Percentiles rank a stretch among this genome's conserved stretches.
These are phyloP conservation scores for Brassica balearica DNA, from an alignment of 441 rosid genomes.

Conservation along the genomic window DNA sequence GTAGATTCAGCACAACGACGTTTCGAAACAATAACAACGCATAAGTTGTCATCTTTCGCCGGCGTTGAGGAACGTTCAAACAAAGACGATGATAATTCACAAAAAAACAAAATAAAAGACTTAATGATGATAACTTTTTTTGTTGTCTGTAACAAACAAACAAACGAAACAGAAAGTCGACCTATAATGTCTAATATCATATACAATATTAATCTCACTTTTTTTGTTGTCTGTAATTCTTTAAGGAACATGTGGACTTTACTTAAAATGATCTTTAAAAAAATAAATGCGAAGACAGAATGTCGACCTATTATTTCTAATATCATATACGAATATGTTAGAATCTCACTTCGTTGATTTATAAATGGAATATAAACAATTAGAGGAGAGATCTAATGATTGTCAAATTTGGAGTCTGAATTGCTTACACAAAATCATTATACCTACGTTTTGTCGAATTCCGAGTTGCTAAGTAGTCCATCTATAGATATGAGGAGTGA, in stretches of 20 bases:
- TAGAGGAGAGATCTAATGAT: background rate
- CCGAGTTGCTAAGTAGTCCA: conserved; percentile 16
- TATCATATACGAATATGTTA: background rate
- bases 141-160: background rate
- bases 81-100: conserved; percentile 16
- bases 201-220: too few relatives aligned
- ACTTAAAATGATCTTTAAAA: too few relatives aligned
- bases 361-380: background rate
- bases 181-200: too few relatives aligned
- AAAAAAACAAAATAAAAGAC: conserved; percentile 24
- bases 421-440: background rate
- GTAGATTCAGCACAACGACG: conserved; percentile 23
- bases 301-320: conserved; percentile 2
- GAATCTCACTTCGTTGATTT: background rate
- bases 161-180: too few relatives aligned
- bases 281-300: conserved; percentile 5
- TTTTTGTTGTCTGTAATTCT: background rate
- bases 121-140: too few relatives aligned
- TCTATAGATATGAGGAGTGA: conserved; percentile 16
- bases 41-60: conserved; percentile 29
- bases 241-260: conserved; percentile 26
- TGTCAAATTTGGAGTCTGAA: conserved; percentile 14
- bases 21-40: background rate
- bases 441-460: conserved; percentile 18
- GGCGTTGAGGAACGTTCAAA: conserved; percentile 33